phyloP scores from a whole-genome alignment of 345 rosid genomes.

The Camelina hispida region DNA sequence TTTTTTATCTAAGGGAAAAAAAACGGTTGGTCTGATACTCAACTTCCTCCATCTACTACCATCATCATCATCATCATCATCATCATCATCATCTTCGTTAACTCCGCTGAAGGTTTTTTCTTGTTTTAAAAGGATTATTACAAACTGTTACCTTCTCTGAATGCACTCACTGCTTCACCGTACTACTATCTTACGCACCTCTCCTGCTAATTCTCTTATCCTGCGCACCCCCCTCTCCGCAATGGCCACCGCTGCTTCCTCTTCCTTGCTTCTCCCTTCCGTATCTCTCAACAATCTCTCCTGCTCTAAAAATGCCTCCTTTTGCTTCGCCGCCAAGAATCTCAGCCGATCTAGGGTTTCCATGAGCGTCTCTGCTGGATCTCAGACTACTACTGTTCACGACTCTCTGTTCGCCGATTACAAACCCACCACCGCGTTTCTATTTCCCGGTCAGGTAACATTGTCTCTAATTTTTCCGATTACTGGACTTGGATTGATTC shows the following conservation, averaged over 20 bases:
- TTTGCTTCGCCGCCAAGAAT: constrained; percentile 43
- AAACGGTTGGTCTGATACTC: constrained; percentile 30
- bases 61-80: constrained; percentile 44
- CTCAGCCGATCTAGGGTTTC: constrained; percentile 63
- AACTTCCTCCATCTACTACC: constrained; percentile 41
- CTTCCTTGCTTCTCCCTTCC: constrained; percentile 56
- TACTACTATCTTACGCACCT: constrained; percentile 42
- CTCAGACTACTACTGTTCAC: constrained; percentile 52
- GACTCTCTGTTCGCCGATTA: constrained; percentile 77
- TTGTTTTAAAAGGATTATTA: neutral
- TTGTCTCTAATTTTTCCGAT: neutral
- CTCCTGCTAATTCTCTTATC: constrained; percentile 33
- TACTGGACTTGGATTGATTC: neutral
- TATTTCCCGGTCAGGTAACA: constrained; percentile 94
- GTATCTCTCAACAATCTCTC: constrained; percentile 43
- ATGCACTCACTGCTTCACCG: constrained; percentile 50
- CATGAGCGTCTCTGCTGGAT: constrained; percentile 71
- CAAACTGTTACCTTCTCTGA: constrained; percentile 11
- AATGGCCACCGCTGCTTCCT: constrained; percentile 45
- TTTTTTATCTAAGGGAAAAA: neutral
- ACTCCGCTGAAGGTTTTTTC: constrained; percentile 33
- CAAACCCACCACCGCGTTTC: constrained; percentile 76
- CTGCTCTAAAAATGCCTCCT: constrained; percentile 40
- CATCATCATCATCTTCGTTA: constrained; percentile 52
- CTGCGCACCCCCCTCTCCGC: constrained; percentile 42